phyloP scores from a whole-genome alignment of 805 yeast species.

The Candida broadrunensis region DNA sequence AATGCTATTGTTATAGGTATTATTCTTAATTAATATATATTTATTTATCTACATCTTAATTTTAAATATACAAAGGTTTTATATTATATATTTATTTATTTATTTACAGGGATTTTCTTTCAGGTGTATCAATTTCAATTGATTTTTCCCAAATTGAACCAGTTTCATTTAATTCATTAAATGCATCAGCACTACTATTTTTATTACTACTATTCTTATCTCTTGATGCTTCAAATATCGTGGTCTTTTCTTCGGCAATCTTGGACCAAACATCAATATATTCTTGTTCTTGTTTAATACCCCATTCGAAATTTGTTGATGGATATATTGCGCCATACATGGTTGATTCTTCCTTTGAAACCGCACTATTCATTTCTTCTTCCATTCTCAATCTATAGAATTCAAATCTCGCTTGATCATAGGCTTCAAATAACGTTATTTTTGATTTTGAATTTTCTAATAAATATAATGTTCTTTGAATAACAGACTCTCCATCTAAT shows the following conservation, averaged over 20 bases:
- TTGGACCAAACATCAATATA: slow-evolving; percentile 70
- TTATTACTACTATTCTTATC: slow-evolving; percentile 20
- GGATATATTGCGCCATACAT: slow-evolving; percentile 82
- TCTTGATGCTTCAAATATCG: slow-evolving; percentile 47
- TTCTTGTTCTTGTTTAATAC: slow-evolving; percentile 68
- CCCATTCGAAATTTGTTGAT: slow-evolving; percentile 59
- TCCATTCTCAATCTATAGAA: slow-evolving; percentile 84
- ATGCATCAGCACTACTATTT: slow-evolving; percentile 15
- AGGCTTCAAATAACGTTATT: slow-evolving; percentile 56
- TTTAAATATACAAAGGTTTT: too few relatives aligned
- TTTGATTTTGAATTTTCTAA: slow-evolving; percentile 12
- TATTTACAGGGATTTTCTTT: too few relatives aligned
- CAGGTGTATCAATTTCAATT: too few relatives aligned
- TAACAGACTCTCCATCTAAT: slow-evolving; percentile 76
- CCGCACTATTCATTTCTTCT: slow-evolving; percentile 70
- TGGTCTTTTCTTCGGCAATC: slow-evolving; percentile 65
- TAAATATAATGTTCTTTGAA: slow-evolving; percentile 42
- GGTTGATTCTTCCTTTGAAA: slow-evolving; percentile 76
- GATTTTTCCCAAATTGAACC: slow-evolving; percentile 4
- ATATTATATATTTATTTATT: too few relatives aligned
- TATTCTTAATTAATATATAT: too few relatives aligned
- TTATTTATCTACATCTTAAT: too few relatives aligned
- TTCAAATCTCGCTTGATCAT: slow-evolving; percentile 83
- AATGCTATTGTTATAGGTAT: too few relatives aligned
- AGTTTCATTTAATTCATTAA: slow-evolving; percentile 11